A percentile compares a stretch with the other conserved stretches of the same genome.
These are phyloP conservation scores for Sarocladium strictum DNA, from an alignment of 2,329 filamentous ascomycete species.

Conservation along the genomic window DNA sequence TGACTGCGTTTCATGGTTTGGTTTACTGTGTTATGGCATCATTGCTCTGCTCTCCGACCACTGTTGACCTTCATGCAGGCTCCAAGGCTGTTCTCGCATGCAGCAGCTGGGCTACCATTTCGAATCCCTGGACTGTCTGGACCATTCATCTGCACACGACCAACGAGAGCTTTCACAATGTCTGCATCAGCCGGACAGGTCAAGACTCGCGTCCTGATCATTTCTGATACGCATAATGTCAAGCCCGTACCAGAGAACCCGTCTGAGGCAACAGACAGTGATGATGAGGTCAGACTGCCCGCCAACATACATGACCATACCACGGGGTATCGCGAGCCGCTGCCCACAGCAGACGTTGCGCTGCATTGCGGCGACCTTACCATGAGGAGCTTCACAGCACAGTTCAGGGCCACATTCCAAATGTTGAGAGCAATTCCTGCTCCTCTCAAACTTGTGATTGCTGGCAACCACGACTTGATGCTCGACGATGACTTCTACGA, in stretches of 20 bases:
- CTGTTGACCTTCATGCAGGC: no score
- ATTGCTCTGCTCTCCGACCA: no score
- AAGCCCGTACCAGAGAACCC: slow-evolving; percentile 14
- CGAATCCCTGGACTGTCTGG: no score
- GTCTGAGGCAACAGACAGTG: not conserved
- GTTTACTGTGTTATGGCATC: no score
- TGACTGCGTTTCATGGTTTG: no score
- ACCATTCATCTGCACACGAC: not conserved
- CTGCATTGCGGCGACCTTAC: slow-evolving; percentile 51
- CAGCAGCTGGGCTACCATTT: not conserved
- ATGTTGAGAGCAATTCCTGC: slow-evolving; percentile 36
- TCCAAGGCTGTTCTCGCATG: no score
- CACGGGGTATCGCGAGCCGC: slow-evolving; percentile 24
- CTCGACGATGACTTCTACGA: slow-evolving; percentile 31
- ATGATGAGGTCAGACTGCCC: slow-evolving; percentile 1
- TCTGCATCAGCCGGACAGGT: slow-evolving; percentile 13
- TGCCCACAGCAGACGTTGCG: slow-evolving; percentile 37
- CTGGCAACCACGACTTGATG: slow-evolving; percentile 49
- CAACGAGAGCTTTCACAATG: not conserved
- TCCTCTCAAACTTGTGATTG: slow-evolving; percentile 47
- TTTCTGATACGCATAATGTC: slow-evolving; percentile 32
- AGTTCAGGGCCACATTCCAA: slow-evolving; percentile 34
- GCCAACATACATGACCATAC: slow-evolving; percentile 18
- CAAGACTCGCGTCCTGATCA: slow-evolving; percentile 31
- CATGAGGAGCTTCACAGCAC: slow-evolving; percentile 30